These are phyloP conservation scores for Aurifilum marmelostoma DNA, from an alignment of 2,329 filamentous ascomycete genomes.

Conservation along the genomic window DNA sequence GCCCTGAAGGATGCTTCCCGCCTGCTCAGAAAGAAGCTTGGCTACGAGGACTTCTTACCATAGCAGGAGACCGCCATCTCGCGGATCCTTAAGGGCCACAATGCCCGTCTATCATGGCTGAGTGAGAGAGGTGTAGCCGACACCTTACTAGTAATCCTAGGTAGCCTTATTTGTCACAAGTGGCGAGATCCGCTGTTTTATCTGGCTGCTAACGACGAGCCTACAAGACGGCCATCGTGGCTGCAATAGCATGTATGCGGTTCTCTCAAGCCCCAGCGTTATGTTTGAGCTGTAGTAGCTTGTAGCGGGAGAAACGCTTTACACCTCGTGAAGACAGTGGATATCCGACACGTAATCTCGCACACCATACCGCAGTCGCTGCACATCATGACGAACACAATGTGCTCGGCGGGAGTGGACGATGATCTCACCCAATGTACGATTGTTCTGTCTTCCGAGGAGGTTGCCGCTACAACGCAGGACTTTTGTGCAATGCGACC, in stretches of 20 bases:
- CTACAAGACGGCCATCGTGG: background rate
- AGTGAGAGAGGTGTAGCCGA: background rate
- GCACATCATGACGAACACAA: background rate
- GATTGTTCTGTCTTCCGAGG: background rate
- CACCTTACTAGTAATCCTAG: background rate
- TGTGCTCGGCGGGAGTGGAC: background rate
- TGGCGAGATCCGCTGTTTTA: background rate
- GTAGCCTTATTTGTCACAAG: background rate
- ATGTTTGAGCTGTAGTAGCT: background rate
- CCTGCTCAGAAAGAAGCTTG: background rate
- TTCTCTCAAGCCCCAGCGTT: too few relatives aligned
- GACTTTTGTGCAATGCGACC: background rate
- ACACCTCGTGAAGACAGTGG: background rate
- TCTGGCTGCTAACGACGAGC: background rate
- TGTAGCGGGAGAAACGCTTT: background rate
- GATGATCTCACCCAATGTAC: background rate
- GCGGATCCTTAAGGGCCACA: background rate
- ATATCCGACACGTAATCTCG: background rate
- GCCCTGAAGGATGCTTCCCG: background rate
- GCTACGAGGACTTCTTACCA: background rate
- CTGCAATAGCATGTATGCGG: background rate
- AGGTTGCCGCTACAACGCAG: background rate
- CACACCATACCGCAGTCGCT: background rate
- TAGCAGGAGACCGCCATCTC: background rate
- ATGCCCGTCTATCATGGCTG: background rate